Percentiles rank a stretch among this genome's conserved stretches.
phyloP scores from a whole-genome alignment of 768 basidiomycete genomes.

The Agrocybe pediades region DNA sequence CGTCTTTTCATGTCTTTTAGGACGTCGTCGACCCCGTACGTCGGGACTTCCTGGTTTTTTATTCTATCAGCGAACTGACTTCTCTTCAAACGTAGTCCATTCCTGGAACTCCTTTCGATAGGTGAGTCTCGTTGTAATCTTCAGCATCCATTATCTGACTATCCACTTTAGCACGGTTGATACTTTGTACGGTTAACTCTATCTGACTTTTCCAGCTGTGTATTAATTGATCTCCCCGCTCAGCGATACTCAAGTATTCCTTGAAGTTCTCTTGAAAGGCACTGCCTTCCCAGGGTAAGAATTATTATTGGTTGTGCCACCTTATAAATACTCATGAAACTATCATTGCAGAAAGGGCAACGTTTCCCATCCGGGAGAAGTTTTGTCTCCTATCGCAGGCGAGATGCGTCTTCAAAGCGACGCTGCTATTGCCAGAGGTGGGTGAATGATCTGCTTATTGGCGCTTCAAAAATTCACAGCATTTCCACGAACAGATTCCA shows the following conservation, averaged over 20 bases:
- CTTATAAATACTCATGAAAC: not conserved
- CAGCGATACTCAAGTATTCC: conserved; percentile 34
- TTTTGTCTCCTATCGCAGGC: conserved; percentile 32
- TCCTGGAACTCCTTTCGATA: conserved; percentile 36
- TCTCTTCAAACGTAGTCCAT: conserved; percentile 1
- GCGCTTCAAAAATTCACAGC: not conserved
- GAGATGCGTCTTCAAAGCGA: conserved; percentile 42
- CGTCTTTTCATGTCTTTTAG: not conserved
- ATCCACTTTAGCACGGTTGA: conserved; percentile 1
- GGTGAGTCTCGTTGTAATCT: conserved; percentile 5
- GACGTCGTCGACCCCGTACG: not conserved
- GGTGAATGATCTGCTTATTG: not conserved
- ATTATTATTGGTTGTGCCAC: not conserved
- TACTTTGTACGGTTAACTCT: conserved; percentile 7
- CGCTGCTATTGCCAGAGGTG: conserved; percentile 22
- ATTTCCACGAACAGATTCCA: conserved; percentile 3
- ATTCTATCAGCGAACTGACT: not conserved
- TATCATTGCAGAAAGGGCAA: not conserved
- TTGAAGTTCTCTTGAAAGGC: conserved; percentile 31
- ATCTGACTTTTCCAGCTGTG: not conserved
- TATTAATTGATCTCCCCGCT: not conserved
- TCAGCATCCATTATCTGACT: not conserved
- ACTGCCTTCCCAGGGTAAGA: conserved; percentile 14
- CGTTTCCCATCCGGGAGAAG: conserved; percentile 28
- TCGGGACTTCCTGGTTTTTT: not conserved